Evolutionary conservation across 2,329 filamentous ascomycete genomes (phyloP), one percentile per base, ranked within the genome.

Genomic region (Coniochaeta sp.): DNA sequence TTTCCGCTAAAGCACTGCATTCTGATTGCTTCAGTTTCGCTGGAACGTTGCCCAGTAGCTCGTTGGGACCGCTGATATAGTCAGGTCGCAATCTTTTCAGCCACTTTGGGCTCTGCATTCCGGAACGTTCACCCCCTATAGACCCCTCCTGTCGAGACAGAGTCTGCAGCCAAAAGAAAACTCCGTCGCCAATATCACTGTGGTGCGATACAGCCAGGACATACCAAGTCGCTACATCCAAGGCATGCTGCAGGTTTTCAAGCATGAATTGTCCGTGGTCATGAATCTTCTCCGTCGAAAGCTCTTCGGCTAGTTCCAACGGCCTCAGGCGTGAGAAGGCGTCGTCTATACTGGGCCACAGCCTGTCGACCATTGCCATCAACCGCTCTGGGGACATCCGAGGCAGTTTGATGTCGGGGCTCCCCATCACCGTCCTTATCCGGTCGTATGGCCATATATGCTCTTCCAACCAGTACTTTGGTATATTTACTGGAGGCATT

Each of bases 1-100:
- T 66, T 62, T 75, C 73, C 40, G 47, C 47, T 5, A 67, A 65
- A 60, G 68, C 36, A 65, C 64, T n/a, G 64, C 60, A 58, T 64
- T 65, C 63, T 47, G 44, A 50, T 31, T 58, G 16, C 26, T 58
- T 28, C 56, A 43, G 17, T 22, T 24, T 34, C 12, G 54, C n/a
- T 12, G 28, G 17, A 34, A 17, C 31, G 26, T 38, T 34, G 14
- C 54, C 54, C 7, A 57, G 54, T 8, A 38, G 33, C 54, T 8
- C 28, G 4, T 31, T 16, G 7, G 31, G 7, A 3, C 54, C 34
- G 1, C 1, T 5, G 16, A 22, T 31, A 36, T 57, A 14, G 16
- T 36, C 54, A 3, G 54, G 54, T 14, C 54, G 54, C 2, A 57
- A 17, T 57, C 31, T 34, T 24, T 22, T 26, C 54, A 57, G n/a